These are phyloP conservation scores for Aeschynomene evenia DNA, from an alignment of 306 rosid genomes.

Conservation along the genomic window DNA sequence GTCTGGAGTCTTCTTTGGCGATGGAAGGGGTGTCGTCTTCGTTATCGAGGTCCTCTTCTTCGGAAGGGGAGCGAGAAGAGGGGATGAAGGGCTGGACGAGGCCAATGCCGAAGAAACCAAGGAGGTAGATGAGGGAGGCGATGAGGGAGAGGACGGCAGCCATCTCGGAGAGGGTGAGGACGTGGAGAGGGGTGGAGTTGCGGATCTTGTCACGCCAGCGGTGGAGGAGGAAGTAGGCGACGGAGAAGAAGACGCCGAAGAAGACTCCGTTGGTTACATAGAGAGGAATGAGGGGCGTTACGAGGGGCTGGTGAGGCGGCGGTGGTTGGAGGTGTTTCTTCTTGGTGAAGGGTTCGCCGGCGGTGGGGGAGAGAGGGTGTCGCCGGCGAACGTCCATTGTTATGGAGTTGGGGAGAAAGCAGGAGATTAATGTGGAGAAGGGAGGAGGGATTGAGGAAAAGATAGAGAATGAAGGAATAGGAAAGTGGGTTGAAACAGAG, in stretches of 20 bases:
- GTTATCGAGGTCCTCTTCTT: conserved; percentile 51
- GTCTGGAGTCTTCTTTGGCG: conserved; percentile 39
- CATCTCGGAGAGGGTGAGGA: conserved; percentile 64
- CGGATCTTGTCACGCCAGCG: conserved; percentile 93
- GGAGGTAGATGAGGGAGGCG: conserved; percentile 75
- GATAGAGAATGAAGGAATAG: background rate
- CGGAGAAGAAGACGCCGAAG: conserved; percentile 78
- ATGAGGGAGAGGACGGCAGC: conserved; percentile 57
- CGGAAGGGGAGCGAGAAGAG: conserved; percentile 48
- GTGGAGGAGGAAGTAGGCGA: conserved; percentile 70
- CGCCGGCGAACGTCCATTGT: conserved; percentile 77
- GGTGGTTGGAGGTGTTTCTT: conserved; percentile 13
- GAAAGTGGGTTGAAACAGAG: background rate
- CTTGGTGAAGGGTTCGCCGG: conserved; percentile 22
- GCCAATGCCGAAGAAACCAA: conserved; percentile 78
- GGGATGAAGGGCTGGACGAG: conserved; percentile 46
- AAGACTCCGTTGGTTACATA: conserved; percentile 62
- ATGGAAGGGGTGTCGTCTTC: conserved; percentile 47
- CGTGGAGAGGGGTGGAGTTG: conserved; percentile 74
- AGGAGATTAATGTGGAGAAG: background rate
- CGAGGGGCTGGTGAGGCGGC: conserved; percentile 14
- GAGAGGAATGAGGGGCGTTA: conserved; percentile 38
- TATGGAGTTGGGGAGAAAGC: no score
- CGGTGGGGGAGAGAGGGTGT: background rate
- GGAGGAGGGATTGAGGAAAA: background rate